A percentile compares a stretch with the other conserved stretches of the same genome.
Evolutionary conservation across 352 stramenopile genomes (phyloP).

Genomic region (Globisporangium spiculum): DNA sequence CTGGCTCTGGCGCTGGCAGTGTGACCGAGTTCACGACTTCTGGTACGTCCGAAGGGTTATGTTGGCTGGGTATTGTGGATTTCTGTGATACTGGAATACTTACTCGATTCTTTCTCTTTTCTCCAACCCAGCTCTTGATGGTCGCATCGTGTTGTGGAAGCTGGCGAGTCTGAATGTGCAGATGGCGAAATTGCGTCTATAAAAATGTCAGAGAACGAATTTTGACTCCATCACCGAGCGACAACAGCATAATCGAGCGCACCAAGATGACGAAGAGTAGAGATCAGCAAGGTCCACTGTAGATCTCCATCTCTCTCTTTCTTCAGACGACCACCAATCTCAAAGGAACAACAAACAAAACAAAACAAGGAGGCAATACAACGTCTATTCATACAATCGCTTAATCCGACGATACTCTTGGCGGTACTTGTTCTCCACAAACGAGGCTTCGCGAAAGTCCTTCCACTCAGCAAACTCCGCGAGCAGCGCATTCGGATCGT

Average conservation of each 20-base stretch:
- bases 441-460: slow-evolving; percentile 85
- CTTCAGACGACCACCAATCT: slow-evolving; percentile 3
- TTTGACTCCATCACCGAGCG: slow-evolving; percentile 2
- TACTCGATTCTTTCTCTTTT: neutral
- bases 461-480: slow-evolving; percentile 84
- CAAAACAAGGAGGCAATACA: slow-evolving; percentile 6
- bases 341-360: slow-evolving; percentile 2
- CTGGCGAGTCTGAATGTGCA: slow-evolving; percentile 68
- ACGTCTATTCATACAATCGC: slow-evolving; percentile 83
- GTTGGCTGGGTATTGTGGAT: neutral
- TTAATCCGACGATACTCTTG: slow-evolving; percentile 92
- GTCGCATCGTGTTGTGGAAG: slow-evolving; percentile 80
- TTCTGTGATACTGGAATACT: neutral
- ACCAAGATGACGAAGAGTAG: neutral
- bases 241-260: neutral
- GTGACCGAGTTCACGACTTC: slow-evolving; percentile 83
- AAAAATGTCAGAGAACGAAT: slow-evolving; percentile 18
- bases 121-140: slow-evolving; percentile 57
- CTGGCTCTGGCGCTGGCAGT: slow-evolving; percentile 40
- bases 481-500: slow-evolving; percentile 81
- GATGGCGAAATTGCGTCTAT: slow-evolving; percentile 81
- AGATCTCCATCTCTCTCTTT: neutral
- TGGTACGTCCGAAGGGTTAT: slow-evolving; percentile 32
- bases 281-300: neutral
- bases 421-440: slow-evolving; percentile 86